phyloP scores from a whole-genome alignment of 129 eudicot genomes.

The Helianthus annuus region DNA sequence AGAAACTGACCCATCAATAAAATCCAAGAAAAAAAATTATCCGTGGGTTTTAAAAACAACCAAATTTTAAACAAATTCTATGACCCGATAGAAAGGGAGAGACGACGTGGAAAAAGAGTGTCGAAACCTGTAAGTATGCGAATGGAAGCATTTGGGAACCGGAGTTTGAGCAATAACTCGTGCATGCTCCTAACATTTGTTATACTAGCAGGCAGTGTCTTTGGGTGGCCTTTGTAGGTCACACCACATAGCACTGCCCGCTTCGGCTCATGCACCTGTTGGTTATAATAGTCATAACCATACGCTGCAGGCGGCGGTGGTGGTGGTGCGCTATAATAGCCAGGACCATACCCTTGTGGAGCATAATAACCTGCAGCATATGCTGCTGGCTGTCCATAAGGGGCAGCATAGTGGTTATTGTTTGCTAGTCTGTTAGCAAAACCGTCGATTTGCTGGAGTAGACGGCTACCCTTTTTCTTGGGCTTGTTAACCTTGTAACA shows the following conservation, averaged over 20 bases:
- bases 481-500: constrained; percentile 33
- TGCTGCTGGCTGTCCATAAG: constrained; percentile 23
- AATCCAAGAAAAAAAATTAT: too few species aligned
- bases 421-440: constrained; percentile 18
- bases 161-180: constrained; percentile 40
- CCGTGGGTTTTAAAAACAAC: too few species aligned
- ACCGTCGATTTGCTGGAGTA: constrained; percentile 17
- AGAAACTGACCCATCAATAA: too few species aligned
- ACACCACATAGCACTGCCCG: constrained; percentile 71
- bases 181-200: constrained; percentile 51
- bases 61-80: too few species aligned
- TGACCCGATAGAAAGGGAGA: too few species aligned
- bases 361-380: constrained; percentile 11
- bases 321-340: constrained; percentile 28
- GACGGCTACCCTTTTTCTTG: constrained; percentile 10
- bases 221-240: constrained; percentile 59
- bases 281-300: constrained; percentile 28
- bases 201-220: constrained; percentile 57
- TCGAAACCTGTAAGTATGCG: constrained; percentile 63
- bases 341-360: constrained; percentile 21
- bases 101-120: background rate
- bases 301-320: constrained; percentile 19
- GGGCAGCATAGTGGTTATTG: constrained; percentile 9
- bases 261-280: constrained; percentile 48
- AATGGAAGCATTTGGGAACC: constrained; percentile 59